phyloP scores from a whole-genome alignment of 2,329 filamentous ascomycete species.

The Paecilomyces sp. region DNA sequence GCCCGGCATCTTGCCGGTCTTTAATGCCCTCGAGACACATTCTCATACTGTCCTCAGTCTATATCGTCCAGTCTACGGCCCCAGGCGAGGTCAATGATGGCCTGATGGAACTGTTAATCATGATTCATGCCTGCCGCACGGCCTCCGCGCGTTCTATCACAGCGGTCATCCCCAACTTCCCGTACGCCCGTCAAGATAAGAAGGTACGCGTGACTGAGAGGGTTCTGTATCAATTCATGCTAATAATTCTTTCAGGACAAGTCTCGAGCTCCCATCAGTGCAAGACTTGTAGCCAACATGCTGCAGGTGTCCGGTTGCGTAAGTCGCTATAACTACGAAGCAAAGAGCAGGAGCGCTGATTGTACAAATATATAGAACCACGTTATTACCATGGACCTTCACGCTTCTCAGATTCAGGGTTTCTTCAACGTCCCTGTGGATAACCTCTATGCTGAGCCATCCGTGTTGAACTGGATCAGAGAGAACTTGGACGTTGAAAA shows the following conservation, averaged over 20 bases:
- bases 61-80: slow-evolving; percentile 90
- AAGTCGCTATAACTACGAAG: neutral
- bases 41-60: slow-evolving; percentile 49
- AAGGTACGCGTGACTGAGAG: slow-evolving; percentile 42
- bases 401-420: slow-evolving; percentile 88
- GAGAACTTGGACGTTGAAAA: slow-evolving; percentile 76
- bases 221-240: neutral
- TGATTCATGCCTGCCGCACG: slow-evolving; percentile 91
- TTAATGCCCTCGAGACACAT: neutral
- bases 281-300: slow-evolving; percentile 96
- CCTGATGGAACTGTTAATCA: slow-evolving; percentile 95
- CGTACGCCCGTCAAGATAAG: slow-evolving; percentile 94
- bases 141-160: slow-evolving; percentile 85
- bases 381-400: slow-evolving; percentile 93
- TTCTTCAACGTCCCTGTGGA: slow-evolving; percentile 83
- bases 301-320: slow-evolving; percentile 80
- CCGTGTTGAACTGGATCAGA: slow-evolving; percentile 82
- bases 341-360: neutral
- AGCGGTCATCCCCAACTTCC: slow-evolving; percentile 91
- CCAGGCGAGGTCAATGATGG: slow-evolving; percentile 97
- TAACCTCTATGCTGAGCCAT: slow-evolving; percentile 89
- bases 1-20: slow-evolving; percentile 3
- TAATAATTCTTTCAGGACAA: slow-evolving; percentile 49
- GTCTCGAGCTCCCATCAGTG: slow-evolving; percentile 91
- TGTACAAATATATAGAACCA: slow-evolving; percentile 47